phyloP scores from a whole-genome alignment of 108 stramenopile species.

The Nitzschia sp. region DNA sequence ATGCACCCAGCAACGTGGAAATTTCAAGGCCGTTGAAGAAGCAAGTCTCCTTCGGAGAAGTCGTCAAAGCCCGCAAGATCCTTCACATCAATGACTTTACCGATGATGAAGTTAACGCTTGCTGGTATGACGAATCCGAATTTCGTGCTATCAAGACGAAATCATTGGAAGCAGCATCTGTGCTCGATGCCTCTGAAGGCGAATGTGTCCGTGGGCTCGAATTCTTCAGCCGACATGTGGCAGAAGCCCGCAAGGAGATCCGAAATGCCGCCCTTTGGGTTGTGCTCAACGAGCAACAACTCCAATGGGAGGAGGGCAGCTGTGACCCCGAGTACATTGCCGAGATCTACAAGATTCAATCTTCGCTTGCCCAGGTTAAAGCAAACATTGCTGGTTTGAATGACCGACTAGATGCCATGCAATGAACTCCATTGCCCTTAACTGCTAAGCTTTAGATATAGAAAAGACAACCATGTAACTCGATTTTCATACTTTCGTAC shows the following conservation, averaged over 20 bases:
- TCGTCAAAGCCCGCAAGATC: neutral
- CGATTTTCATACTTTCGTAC: too few relatives aligned
- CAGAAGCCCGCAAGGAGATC: neutral
- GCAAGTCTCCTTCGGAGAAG: conserved; percentile 8
- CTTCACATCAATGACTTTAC: conserved; percentile 10
- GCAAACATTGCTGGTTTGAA: neutral
- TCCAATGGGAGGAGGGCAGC: neutral
- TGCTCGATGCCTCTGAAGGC: neutral
- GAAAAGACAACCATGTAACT: too few relatives aligned
- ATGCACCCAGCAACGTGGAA: too few relatives aligned
- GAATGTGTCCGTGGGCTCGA: neutral
- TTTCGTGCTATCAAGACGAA: neutral
- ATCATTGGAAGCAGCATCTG: neutral
- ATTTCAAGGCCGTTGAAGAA: too few relatives aligned
- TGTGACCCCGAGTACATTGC: neutral
- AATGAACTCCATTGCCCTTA: neutral
- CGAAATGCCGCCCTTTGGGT: neutral
- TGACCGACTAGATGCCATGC: neutral
- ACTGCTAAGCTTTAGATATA: too few relatives aligned
- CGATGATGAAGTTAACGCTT: neutral
- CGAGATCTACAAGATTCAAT: neutral
- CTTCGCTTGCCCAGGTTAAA: neutral
- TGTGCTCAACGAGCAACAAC: neutral
- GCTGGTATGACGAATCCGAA: neutral
- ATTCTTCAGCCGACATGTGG: neutral